Evolutionary conservation across 306 rosid genomes (phyloP).

Genomic region (Arachis stenosperma): DNA sequence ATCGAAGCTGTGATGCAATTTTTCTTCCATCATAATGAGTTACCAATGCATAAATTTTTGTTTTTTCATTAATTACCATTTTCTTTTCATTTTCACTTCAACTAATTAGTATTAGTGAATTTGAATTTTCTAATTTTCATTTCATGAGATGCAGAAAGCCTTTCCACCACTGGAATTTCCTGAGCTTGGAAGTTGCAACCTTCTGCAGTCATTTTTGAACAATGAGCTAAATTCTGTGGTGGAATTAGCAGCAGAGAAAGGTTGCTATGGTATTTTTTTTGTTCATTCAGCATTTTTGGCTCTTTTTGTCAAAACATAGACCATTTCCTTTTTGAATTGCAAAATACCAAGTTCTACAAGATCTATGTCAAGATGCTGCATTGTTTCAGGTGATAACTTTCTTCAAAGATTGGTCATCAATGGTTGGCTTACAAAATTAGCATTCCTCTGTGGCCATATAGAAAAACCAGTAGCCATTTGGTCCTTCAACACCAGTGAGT

Average conservation of each 20-base stretch:
- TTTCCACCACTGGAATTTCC: constrained; percentile 55
- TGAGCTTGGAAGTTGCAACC: constrained; percentile 54
- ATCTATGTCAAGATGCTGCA: constrained; percentile 14
- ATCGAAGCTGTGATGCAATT: no score
- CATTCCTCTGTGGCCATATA: constrained; percentile 48
- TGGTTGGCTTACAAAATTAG: constrained; percentile 83
- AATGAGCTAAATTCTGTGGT: constrained; percentile 67
- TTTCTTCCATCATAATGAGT: no score
- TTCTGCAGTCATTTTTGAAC: constrained; percentile 64
- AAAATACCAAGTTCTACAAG: constrained; percentile 6
- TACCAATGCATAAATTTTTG: no score
- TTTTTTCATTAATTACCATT: no score
- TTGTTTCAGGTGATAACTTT: constrained; percentile 62
- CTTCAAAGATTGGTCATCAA: constrained; percentile 65
- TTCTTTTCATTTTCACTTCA: no score
- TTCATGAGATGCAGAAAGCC: constrained; percentile 61
- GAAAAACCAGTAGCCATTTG: constrained; percentile 75
- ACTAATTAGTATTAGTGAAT: no score
- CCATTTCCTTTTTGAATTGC: background rate
- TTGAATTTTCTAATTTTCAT: background rate
- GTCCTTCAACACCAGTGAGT: constrained; percentile 77
- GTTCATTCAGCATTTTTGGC: constrained; percentile 23
- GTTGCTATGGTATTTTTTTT: constrained; percentile 42
- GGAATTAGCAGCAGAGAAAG: constrained; percentile 63
- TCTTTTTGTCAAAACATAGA: constrained; percentile 5